These are phyloP conservation scores for Scutellaria galericulata DNA, from an alignment of 257 asterid genomes.

Conservation along the genomic window DNA sequence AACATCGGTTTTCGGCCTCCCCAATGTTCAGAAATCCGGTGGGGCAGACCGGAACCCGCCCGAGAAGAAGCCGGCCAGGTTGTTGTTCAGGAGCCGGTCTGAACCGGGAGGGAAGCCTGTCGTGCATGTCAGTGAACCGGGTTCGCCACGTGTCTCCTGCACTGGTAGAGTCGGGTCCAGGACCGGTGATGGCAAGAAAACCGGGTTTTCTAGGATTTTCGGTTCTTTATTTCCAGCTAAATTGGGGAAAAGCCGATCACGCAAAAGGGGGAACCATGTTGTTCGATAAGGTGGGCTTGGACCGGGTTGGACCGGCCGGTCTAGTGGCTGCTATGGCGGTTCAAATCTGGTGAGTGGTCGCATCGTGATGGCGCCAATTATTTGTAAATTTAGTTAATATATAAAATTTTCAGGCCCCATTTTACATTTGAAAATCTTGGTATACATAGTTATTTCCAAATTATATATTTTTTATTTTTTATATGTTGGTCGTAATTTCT, in stretches of 20 bases:
- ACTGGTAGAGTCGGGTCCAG: slow-evolving; percentile 52
- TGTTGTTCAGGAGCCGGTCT: slow-evolving; percentile 53
- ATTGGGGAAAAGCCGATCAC: slow-evolving; percentile 25
- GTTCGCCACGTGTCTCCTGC: slow-evolving; percentile 57
- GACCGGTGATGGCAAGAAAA: slow-evolving; percentile 41
- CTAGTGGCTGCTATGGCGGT: slow-evolving; percentile 26
- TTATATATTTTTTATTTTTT: neutral
- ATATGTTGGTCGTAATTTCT: neutral
- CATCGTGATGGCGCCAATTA: slow-evolving; percentile 33
- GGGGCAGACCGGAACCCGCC: slow-evolving; percentile 27
- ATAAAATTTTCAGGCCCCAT: slow-evolving; percentile 3
- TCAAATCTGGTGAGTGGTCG: slow-evolving; percentile 40
- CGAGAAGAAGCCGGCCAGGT: slow-evolving; percentile 39
- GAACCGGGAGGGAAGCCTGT: slow-evolving; percentile 47
- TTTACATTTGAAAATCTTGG: neutral
- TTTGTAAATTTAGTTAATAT: slow-evolving; percentile 1
- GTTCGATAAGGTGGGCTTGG: neutral
- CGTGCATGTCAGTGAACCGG: slow-evolving; percentile 43
- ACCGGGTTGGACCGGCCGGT: slow-evolving; percentile 21
- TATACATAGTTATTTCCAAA: neutral
- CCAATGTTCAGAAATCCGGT: slow-evolving; percentile 38
- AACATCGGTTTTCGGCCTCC: slow-evolving; percentile 48
- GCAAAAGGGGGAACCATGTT: slow-evolving; percentile 12
- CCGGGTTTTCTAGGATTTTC: slow-evolving; percentile 54
- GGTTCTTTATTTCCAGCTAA: slow-evolving; percentile 42